These are phyloP conservation scores for Ceratocystiopsis minuta DNA, from an alignment of 2,329 filamentous ascomycete species.

Conservation along the genomic window DNA sequence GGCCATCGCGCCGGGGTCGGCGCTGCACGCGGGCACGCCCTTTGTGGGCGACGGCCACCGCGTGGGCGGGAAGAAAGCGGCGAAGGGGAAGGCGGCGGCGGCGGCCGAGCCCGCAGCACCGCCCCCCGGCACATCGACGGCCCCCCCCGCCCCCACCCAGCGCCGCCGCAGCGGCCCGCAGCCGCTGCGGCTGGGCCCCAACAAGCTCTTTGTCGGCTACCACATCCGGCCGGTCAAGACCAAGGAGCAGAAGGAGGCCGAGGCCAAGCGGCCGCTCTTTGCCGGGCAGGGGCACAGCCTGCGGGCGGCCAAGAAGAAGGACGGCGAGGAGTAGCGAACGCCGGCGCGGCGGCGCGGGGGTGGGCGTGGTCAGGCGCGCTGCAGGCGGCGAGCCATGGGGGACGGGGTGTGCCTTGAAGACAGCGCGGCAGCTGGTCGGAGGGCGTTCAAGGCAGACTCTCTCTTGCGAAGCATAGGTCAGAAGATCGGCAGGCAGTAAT, in stretches of 20 bases:
- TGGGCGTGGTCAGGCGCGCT: too few species aligned
- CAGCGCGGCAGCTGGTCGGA: too few species aligned
- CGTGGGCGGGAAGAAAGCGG: slow-evolving; percentile 62
- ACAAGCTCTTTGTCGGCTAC: slow-evolving; percentile 94
- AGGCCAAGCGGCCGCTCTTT: slow-evolving; percentile 55
- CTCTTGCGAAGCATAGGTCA: too few species aligned
- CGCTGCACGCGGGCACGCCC: slow-evolving; percentile 51
- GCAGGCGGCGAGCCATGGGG: too few species aligned
- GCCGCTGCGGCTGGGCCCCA: slow-evolving; percentile 65
- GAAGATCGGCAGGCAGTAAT: too few species aligned
- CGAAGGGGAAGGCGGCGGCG: slow-evolving; percentile 36
- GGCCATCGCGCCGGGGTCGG: slow-evolving; percentile 65
- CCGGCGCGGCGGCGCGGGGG: too few species aligned
- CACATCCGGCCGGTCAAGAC: slow-evolving; percentile 78
- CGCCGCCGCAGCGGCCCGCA: slow-evolving; percentile 57
- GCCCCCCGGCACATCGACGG: slow-evolving; percentile 47
- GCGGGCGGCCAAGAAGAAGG: slow-evolving; percentile 36
- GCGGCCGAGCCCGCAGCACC: not conserved
- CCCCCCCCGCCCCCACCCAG: slow-evolving; percentile 15
- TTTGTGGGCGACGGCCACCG: slow-evolving; percentile 69
- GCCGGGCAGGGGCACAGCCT: slow-evolving; percentile 73
- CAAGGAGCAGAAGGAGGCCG: slow-evolving; percentile 49
- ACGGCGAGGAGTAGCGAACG: slow-evolving; percentile 7
- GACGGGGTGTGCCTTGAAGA: too few species aligned
- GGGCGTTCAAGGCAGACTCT: too few species aligned